Evolutionary conservation across 305 asterid genomes (phyloP), one percentile per base, ranked within the genome.

Genomic region (Petunia hybrid): DNA sequence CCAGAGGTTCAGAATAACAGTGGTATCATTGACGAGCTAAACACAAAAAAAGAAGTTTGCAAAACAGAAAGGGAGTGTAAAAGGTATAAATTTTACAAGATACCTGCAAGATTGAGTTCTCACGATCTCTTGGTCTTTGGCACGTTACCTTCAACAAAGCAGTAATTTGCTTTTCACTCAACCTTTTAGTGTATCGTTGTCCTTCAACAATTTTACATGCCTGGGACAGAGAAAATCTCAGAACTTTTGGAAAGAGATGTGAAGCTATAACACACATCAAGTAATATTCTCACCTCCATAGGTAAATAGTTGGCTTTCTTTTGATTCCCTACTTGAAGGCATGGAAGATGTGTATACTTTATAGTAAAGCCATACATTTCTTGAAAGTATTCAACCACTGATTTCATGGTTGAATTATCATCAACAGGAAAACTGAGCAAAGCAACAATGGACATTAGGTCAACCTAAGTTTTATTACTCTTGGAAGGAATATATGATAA

Each of bases 241-340:
- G 48, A 45, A 53, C 79, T 74, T 0, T 1, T 38, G 5, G 46
- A 74, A 74, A 74, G 9, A 53, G 0, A 74, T 8, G 38, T 36
- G 9, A 53, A 38, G 48, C 48, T 36, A 53, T 74, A 74, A 63
- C 3, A 0, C 46, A 74, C 51, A 35, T 74, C 38, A 1, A 38
- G 0, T 14, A 74, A 36, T 74, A 36, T 64, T 80, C 85, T 60
- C 38, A 95, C 99, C 99, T 97, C 99, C 99, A 97, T 95, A 3
- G 99, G 99, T 75, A 97, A 88, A 87, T 97, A 97, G 88, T 91
- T 97, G 43, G 97, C 99, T 89, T 97, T 97, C 93, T 93, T 97
- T 88, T 97, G 99, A 87, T 93, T 97, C 85, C 99, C 99, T 16
- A 97, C 98, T 97, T 97, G 99, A 66, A 97, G 99, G 87, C 99